phyloP scores from a whole-genome alignment of 352 stramenopile species.

The Pythium phragmiticola region DNA sequence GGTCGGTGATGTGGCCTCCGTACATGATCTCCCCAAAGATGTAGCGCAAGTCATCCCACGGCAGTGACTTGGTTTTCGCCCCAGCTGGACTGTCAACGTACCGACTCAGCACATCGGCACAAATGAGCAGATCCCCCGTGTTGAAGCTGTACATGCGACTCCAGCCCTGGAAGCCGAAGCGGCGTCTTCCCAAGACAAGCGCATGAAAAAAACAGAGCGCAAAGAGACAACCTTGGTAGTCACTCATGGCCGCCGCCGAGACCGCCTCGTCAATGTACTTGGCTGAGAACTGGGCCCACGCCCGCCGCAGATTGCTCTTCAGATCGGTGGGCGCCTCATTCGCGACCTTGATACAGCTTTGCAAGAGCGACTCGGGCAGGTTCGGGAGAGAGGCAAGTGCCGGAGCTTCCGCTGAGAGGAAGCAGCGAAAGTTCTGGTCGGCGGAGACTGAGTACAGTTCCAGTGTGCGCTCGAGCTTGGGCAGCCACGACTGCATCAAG shows the following conservation, averaged over 20 bases:
- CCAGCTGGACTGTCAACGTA: constrained; percentile 44
- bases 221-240: constrained; percentile 93
- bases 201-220: constrained; percentile 94
- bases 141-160: constrained; percentile 93
- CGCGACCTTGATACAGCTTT: constrained; percentile 87
- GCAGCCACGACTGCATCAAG: constrained; percentile 90
- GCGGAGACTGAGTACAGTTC: constrained; percentile 78
- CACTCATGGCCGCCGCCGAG: constrained; percentile 46
- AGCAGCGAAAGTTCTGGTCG: constrained; percentile 93
- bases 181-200: constrained; percentile 85
- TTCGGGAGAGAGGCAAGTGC: constrained; percentile 83
- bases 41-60: constrained; percentile 85
- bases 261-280: constrained; percentile 72
- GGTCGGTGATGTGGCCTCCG: constrained; percentile 81
- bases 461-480: constrained; percentile 74
- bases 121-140: constrained; percentile 93
- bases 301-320: constrained; percentile 79
- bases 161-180: constrained; percentile 93
- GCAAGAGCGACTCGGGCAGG: constrained; percentile 81
- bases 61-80: constrained; percentile 31
- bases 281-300: constrained; percentile 75
- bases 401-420: constrained; percentile 92
- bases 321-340: constrained; percentile 82
- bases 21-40: constrained; percentile 95
- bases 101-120: constrained; percentile 70